Conservation (phyloP, 2,329 filamentous ascomycete genomes). For the Phyllosticta paracitricarpa region DNA sequence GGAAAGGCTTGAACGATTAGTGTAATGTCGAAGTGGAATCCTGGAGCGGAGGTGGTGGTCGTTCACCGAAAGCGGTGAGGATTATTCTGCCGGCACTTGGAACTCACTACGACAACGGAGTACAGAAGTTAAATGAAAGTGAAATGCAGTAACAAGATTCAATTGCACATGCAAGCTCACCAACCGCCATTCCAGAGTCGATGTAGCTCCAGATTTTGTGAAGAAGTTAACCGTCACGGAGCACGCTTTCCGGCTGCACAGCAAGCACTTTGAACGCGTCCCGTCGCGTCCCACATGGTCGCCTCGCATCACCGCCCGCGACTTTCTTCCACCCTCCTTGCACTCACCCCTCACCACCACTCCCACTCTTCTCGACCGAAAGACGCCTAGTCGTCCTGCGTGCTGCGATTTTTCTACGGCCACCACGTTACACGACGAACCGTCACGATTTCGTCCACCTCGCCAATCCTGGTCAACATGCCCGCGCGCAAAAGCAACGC, state of each 20-base stretch:
- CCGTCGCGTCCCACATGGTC: not conserved
- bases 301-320: not conserved
- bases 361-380: not conserved
- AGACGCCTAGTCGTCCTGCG: not conserved
- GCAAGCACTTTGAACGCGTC: not conserved
- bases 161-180: not conserved
- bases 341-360: not conserved
- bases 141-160: not conserved
- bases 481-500: constrained; percentile 39
- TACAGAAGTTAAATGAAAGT: too few relatives aligned
- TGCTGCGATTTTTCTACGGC: not conserved
- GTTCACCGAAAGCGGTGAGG: too few relatives aligned
- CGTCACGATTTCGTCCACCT: not conserved
- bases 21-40: too few relatives aligned
- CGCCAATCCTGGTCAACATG: constrained; percentile 23
- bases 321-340: not conserved
- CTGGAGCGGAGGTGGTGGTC: too few relatives aligned
- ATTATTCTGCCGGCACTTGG: too few relatives aligned
- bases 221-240: too few relatives aligned
- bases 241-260: not conserved
- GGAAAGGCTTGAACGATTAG: too few relatives aligned
- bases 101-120: too few relatives aligned
- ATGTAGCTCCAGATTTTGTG: too few relatives aligned
- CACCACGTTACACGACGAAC: not conserved
- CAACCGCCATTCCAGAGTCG: too few relatives aligned